Evolutionary conservation across 257 asterid species (phyloP), one percentile per base, ranked within the genome.

Genomic region (Solanum clarkiae): DNA sequence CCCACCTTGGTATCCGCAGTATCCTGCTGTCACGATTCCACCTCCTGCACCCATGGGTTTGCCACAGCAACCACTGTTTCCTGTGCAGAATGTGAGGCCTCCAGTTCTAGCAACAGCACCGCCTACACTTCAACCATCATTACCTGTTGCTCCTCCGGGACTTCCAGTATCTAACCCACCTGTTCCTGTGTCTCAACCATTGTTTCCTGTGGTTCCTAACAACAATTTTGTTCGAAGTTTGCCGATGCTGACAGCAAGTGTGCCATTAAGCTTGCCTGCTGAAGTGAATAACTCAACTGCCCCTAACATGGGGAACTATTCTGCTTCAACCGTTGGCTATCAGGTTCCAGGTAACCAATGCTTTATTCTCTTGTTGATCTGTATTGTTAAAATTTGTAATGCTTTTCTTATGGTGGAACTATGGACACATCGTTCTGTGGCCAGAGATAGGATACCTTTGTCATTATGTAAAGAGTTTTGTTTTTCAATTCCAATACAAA

Each of bases 51-150:
- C 93, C 26, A 63, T 88, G 84, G 97, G 97, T 81, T 44, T 92
- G 92, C 94, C 93, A 12, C 95, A 90, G 71, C 96, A 92, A 85
- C 99, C 99, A 32, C 68, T 95, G 86, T 95, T 95, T 86, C 97
- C 99, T 75, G 93, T 95, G 84, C 99, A 94, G 87, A 94, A 90
- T 85, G 84, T 87, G 72, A 91, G 94, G 85, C 92, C 91, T n/a
- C 90, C 91, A 51, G 74, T 91, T 90, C 91, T 91, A 63, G 86
- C 94, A 80, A 81, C 90, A 75, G 86, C 92, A 24, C 90, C 94
- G 11, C 89, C 92, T 8, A 87, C 81, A 86, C 97, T 87, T 62
- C 69, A 62, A 24, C 69, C 17, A 62, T 62, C 69, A 62, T 15
- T 62, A 62, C 69, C 40, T 83, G 87, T 91, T 45, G 82, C 92